Base-by-base conservation (phyloP, 305 asterid species). In the Fraxinus sp. region DNA sequence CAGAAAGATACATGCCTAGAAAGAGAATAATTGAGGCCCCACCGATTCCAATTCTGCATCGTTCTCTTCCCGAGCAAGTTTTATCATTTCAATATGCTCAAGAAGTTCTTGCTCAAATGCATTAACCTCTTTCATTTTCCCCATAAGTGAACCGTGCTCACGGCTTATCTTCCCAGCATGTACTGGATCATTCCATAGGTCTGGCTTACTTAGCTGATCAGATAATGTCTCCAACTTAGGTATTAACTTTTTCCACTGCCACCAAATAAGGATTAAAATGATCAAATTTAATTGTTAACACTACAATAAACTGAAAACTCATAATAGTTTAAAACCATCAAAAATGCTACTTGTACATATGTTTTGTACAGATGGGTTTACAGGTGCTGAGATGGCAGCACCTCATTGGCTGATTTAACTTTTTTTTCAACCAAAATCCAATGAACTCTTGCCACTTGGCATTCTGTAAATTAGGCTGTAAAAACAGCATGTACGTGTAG, bases 71-170 rank as follows among this genome's bases (percentile, higher is more conserved):
- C 92, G 94, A 74, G 99, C 94, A 84, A 96, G 94, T 88, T 92
- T 96, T 79, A 94, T 90, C 98, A 96, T 96, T 85, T 94, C 98
- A 80, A 96, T 88, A 87, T 96, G 97, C 84, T 94, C 98, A 79
- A 94, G 89, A 32, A 96, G 88, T 74, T 94, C 90, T 88, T 90
- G 93, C 87, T 96, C 97, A 81, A 93, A 89, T 76, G 86, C 87
- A 87, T 85, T 90, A 81, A 93, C 97, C 84, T 85, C 97, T 83
- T 93, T 92, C 86, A 94, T 86, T 88, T 92, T 96, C 10, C 95
- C 90, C 88, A 92, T 86, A 74, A 94, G 89, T 14, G 93, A 89
- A 81, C 98, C 98, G 74, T 92, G 98, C 85, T 94, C 98, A 16
- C 97, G 94, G 79, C 98, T 94, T 87, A 94, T 91, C 86, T 93